Conservation (phyloP, 345 rosid genomes). For the Brassica cretica region DNA sequence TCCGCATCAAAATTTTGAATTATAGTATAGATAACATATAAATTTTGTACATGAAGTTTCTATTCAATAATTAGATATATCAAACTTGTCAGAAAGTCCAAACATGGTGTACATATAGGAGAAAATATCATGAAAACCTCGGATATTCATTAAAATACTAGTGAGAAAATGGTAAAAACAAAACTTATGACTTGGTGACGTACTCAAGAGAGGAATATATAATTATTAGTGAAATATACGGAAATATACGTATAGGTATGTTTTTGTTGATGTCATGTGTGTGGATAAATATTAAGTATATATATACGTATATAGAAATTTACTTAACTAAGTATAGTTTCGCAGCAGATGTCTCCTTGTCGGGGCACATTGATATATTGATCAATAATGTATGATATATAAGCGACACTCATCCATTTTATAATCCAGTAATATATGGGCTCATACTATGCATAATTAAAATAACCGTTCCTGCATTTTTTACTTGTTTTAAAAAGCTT, state of each 20-base stretch:
- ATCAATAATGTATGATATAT: constrained; percentile 35
- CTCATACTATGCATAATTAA: neutral
- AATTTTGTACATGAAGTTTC: neutral
- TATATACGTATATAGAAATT: constrained; percentile 18
- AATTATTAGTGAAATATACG: neutral
- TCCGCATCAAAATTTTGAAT: neutral
- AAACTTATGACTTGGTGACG: constrained; percentile 7
- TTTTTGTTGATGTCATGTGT: constrained; percentile 17
- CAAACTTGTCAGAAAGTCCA: constrained; percentile 7
- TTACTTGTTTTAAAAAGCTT: neutral
- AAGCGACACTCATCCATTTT: constrained; percentile 39
- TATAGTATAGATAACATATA: neutral
- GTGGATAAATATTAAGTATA: constrained; percentile 11
- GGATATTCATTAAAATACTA: neutral
- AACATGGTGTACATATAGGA: constrained; percentile 13
- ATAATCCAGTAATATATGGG: constrained; percentile 26
- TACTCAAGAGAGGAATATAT: constrained; percentile 15
- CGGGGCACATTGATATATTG: constrained; percentile 41
- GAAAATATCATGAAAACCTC: constrained; percentile 12
- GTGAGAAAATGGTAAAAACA: neutral
- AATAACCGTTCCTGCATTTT: constrained; percentile 1
- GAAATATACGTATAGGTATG: constrained; percentile 14
- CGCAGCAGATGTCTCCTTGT: constrained; percentile 42
- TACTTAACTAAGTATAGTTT: constrained; percentile 31
- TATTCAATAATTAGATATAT: neutral